Evolutionary conservation across 192 early-diverging fungal genomes (phyloP), one percentile per base, ranked within the genome.

Genomic region (Funneliformis mosseae): DNA sequence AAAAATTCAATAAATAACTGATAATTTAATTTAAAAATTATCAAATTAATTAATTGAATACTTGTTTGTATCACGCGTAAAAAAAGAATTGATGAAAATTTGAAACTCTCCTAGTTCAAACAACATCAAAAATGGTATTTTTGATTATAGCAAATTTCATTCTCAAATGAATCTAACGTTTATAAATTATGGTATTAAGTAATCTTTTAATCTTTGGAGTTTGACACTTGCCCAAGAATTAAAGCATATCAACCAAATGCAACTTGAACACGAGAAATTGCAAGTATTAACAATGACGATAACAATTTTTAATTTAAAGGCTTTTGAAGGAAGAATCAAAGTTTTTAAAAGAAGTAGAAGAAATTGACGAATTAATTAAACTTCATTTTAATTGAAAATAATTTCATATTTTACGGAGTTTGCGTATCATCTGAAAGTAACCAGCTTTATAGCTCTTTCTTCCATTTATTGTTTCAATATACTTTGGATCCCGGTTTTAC

Each of bases 391-490:
- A n/a, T n/a, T n/a, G n/a, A n/a, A n/a, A n/a, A n/a, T n/a, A n/a
- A n/a, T n/a, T n/a, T n/a, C n/a, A n/a, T n/a, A n/a, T n/a, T n/a
- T n/a, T n/a, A n/a, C n/a, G n/a, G n/a, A n/a, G n/a, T n/a, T n/a
- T n/a, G n/a, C n/a, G n/a, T n/a, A n/a, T n/a, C n/a, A n/a, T n/a
- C n/a, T n/a, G n/a, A n/a, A n/a, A n/a, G n/a, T n/a, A 14, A 64
- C 27, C 27, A 27, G 18, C n/a, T 8, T 67, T 55, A 25, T 79
- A 50, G 42, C 42, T 42, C 67, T 23, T 42, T 79, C 77, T 59
- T 79, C 77, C 18, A 59, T n/a, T 79, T 79, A 66, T n/a, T 79
- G 64, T 79, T 79, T 79, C 45, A 69, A 21, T 70, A 79, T n/a
- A 0, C 8, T 79, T 79, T 79, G 5, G 77, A 59, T 6, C 77